Percentiles rank a stretch among this genome's conserved stretches.
These are phyloP conservation scores for Protea cynaroides DNA, from an alignment of 164 flowering plant species.

Conservation along the genomic window DNA sequence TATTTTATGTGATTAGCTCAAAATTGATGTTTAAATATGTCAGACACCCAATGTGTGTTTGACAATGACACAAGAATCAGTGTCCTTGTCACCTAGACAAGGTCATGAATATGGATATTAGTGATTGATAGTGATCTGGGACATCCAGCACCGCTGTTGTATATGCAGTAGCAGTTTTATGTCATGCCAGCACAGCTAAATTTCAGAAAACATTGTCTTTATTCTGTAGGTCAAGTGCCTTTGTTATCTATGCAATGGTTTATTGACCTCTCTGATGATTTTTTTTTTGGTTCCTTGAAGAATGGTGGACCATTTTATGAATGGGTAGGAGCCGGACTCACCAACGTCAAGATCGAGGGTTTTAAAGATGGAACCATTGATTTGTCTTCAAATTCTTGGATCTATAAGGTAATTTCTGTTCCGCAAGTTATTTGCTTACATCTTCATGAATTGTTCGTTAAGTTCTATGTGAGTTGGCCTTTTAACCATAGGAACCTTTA, in stretches of 20 bases:
- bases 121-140: no score
- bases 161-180: no score
- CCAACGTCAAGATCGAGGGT: slow-evolving; percentile 67
- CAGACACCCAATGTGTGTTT: no score
- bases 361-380: slow-evolving; percentile 59
- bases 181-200: no score
- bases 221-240: no score
- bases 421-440: neutral
- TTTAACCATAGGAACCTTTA: neutral
- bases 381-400: slow-evolving; percentile 59
- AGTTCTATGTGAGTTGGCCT: neutral
- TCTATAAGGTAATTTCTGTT: slow-evolving; percentile 57
- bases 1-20: no score
- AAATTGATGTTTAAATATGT: no score
- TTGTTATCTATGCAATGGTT: neutral
- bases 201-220: no score
- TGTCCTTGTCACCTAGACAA: no score
- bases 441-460: neutral
- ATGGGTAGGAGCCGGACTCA: slow-evolving; percentile 79
- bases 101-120: no score
- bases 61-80: no score
- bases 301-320: slow-evolving; percentile 91
- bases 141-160: no score
- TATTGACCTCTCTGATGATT: neutral
- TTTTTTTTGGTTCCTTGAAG: slow-evolving; percentile 27